Conservation (phyloP, 1,284 basidiomycete genomes). For the Baeospora myosura region DNA sequence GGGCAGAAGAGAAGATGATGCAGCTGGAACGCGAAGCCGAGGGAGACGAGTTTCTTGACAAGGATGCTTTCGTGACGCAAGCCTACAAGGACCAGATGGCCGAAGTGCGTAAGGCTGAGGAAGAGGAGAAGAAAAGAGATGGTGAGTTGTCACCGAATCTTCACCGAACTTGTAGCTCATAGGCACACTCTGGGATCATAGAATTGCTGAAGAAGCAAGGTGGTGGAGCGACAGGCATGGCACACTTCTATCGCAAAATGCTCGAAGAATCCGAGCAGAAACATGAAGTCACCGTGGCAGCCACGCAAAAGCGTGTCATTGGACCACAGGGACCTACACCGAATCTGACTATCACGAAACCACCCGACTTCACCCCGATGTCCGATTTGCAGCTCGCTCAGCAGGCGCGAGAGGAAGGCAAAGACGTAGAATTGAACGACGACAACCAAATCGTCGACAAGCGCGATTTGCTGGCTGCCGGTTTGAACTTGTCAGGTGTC, state of each 20-base stretch:
- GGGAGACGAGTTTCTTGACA: slow-evolving; percentile 91
- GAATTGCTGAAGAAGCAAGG: slow-evolving; percentile 63
- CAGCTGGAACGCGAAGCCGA: slow-evolving; percentile 88
- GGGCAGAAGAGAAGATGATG: slow-evolving; percentile 98
- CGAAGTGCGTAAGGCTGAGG: slow-evolving; percentile 83
- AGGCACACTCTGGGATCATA: slow-evolving; percentile 19
- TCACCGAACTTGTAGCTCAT: slow-evolving; percentile 3
- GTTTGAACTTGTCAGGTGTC: slow-evolving; percentile 82
- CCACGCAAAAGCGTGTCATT: slow-evolving; percentile 53
- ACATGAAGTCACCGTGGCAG: slow-evolving; percentile 80
- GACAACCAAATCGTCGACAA: slow-evolving; percentile 97
- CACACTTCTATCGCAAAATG: slow-evolving; percentile 80
- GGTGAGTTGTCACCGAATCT: slow-evolving; percentile 37
- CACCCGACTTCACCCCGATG: slow-evolving; percentile 47
- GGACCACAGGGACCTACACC: slow-evolving; percentile 55
- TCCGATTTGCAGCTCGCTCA: slow-evolving; percentile 70
- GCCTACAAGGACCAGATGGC: slow-evolving; percentile 97
- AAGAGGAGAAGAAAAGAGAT: slow-evolving; percentile 81
- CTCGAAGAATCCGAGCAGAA: slow-evolving; percentile 76
- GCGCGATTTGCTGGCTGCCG: slow-evolving; percentile 84
- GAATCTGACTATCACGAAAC: slow-evolving; percentile 68
- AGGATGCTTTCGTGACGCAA: slow-evolving; percentile 95
- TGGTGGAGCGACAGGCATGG: slow-evolving; percentile 62
- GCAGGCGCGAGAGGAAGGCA: slow-evolving; percentile 64
- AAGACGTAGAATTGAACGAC: slow-evolving; percentile 93